Conservation (phyloP, 495 filamentous ascomycete species). For the Physcia stellaris region DNA sequence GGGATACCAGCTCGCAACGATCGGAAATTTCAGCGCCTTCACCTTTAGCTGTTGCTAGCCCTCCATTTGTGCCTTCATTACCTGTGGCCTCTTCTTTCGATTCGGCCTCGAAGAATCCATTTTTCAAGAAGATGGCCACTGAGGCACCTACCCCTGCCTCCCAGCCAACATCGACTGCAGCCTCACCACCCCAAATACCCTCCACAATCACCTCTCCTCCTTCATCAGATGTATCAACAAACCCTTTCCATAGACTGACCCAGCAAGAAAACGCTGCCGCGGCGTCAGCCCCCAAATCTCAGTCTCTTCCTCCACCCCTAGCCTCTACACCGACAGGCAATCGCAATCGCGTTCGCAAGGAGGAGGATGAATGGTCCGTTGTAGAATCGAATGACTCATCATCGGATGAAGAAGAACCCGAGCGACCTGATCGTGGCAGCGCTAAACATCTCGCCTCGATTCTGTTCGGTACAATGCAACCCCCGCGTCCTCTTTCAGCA, state of each 20-base stretch:
- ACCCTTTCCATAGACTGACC: conserved; percentile 88
- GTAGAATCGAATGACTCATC: conserved; percentile 65
- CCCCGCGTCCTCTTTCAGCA: conserved; percentile 75
- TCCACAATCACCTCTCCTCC: conserved; percentile 18
- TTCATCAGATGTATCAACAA: conserved; percentile 52
- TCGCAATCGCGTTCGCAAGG: conserved; percentile 43
- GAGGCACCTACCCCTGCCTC: conserved; percentile 26
- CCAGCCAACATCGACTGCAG: conserved; percentile 16
- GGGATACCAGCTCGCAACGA: conserved; percentile 30
- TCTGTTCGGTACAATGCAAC: conserved; percentile 94
- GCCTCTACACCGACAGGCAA: conserved; percentile 26
- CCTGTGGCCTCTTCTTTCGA: conserved; percentile 18
- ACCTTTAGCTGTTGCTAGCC: conserved; percentile 27
- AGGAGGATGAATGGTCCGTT: conserved; percentile 78
- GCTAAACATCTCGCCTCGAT: conserved; percentile 87
- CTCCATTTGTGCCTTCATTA: conserved; percentile 29
- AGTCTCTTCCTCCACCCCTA: conserved; percentile 21
- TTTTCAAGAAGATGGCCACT: conserved; percentile 51
- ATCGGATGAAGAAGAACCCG: conserved; percentile 52
- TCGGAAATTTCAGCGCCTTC: conserved; percentile 21
- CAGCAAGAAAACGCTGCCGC: conserved; percentile 35
- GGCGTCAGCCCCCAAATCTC: conserved; percentile 37
- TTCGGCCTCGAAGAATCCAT: conserved; percentile 51
- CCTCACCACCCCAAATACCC: too few species aligned
- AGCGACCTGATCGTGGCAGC: conserved; percentile 59